Conservation (phyloP, 1,139 yeast genomes). For the Yamadazyma sp. region DNA sequence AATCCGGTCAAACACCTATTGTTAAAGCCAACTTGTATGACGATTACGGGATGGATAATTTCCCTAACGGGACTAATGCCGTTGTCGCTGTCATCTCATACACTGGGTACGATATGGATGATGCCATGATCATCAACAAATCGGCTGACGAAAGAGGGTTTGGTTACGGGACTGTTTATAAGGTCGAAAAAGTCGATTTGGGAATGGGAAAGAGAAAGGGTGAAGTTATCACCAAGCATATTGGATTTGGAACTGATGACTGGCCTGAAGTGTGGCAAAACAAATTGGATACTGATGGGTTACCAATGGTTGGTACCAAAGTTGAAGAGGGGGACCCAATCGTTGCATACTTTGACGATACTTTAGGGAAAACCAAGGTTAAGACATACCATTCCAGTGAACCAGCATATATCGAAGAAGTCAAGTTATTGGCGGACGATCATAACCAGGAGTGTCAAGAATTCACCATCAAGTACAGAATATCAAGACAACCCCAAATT, state of each 20-base stretch:
- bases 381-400: conserved; percentile 93
- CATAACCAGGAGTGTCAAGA: conserved; percentile 81
- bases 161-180: conserved; percentile 95
- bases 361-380: conserved; percentile 85
- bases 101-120: conserved; percentile 99
- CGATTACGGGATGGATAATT: conserved; percentile 96
- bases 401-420: conserved; percentile 95
- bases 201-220: conserved; percentile 80
- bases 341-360: conserved; percentile 89
- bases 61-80: conserved; percentile 98
- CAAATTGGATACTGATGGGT: conserved; percentile 87
- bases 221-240: conserved; percentile 91
- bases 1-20: conserved; percentile 96
- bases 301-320: conserved; percentile 84
- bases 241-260: conserved; percentile 90
- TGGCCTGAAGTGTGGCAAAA: conserved; percentile 93
- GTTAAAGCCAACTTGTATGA: conserved; percentile 93
- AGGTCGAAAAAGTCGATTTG: conserved; percentile 88
- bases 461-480: conserved; percentile 84
- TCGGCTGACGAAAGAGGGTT: conserved; percentile 98
- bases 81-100: conserved; percentile 98
- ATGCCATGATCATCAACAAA: conserved; percentile 97
- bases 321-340: conserved; percentile 97
- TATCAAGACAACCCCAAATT: conserved; percentile 89
- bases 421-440: conserved; percentile 87